Evolutionary conservation across 257 asterid genomes (phyloP).

Genomic region (Petunia secreta): DNA sequence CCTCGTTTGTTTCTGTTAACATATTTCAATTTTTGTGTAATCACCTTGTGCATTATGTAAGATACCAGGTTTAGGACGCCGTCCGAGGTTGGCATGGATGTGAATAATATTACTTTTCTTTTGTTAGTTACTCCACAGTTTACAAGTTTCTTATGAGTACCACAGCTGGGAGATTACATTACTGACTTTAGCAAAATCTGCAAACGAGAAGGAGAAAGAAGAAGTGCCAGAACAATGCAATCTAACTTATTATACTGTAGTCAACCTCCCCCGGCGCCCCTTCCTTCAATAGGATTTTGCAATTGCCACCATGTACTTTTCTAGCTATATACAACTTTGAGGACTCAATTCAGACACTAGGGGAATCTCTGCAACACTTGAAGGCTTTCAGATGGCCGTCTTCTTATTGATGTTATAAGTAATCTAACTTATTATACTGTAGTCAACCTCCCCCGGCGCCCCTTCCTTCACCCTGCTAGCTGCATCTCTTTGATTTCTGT

Average conservation of each 20-base stretch:
- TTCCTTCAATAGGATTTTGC: constrained; percentile 6
- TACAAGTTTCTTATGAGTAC: background rate
- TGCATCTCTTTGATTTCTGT: no score
- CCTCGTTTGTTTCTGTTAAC: background rate
- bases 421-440: background rate
- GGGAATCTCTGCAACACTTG: constrained; percentile 57
- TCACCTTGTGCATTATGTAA: background rate
- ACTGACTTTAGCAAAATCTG: no score
- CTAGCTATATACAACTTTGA: constrained; percentile 68
- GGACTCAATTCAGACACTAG: constrained; percentile 73
- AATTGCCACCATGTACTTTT: constrained; percentile 44
- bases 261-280: background rate
- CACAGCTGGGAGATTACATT: no score
- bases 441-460: no score
- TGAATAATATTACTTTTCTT: no score
- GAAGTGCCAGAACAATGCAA: constrained; percentile 30
- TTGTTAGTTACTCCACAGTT: no score
- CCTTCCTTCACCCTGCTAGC: background rate
- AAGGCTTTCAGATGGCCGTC: constrained; percentile 59
- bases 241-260: background rate
- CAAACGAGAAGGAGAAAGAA: background rate
- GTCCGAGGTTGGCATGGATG: no score
- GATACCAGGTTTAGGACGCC: background rate
- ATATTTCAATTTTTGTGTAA: no score
- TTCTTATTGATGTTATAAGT: constrained; percentile 61